Evolutionary conservation across 495 filamentous ascomycete genomes (phyloP), one percentile per base, ranked within the genome.

Genomic region (Penicillium waksmanii): DNA sequence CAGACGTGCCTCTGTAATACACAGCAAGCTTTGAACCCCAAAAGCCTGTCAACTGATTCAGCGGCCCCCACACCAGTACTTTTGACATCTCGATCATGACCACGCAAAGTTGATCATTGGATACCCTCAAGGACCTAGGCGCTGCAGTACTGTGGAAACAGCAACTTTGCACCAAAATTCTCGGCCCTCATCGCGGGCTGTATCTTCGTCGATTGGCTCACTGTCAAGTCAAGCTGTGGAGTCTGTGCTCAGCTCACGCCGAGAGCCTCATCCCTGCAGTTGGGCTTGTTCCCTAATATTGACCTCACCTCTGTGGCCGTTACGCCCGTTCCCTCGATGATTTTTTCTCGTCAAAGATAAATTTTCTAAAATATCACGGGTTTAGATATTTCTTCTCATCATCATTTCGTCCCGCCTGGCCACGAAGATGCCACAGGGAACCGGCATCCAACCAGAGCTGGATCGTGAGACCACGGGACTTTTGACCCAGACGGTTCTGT

Each of bases 401-500:
- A 5, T 31, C 27, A 31, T 5, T 31, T 31, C 27, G 3, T 8
- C 27, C 27, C 27, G 27, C 27, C 6, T 8, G 27, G 27, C 27
- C 3, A 13, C 19, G 23, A 48, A 48, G 19, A 48, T 48, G 46
- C 31, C 46, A 48, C 19, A 25, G 23, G 19, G 23, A 12, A 23
- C 19, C 3, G 21, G n/a, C 11, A 27, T 18, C 5, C 25, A n/a
- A 3, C 31, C 27, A 31, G 49, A 19, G 31, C n/a, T 27, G 12
- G 6, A 34, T 31, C 17, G n/a, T 33, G 17, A 15, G 13, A 13
- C 3, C n/a, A 52, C 70, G 21, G 95, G 91, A 1, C 50, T 98
- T 31, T 79, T 97, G 27, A 89, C 90, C 2, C 85, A 82, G 64
- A 96, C 94, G 3, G 64, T 96, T 15, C 72, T 95, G 43, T 81